Base-by-base conservation (phyloP, 192 early-diverging fungal genomes). In the Podila epigama region DNA sequence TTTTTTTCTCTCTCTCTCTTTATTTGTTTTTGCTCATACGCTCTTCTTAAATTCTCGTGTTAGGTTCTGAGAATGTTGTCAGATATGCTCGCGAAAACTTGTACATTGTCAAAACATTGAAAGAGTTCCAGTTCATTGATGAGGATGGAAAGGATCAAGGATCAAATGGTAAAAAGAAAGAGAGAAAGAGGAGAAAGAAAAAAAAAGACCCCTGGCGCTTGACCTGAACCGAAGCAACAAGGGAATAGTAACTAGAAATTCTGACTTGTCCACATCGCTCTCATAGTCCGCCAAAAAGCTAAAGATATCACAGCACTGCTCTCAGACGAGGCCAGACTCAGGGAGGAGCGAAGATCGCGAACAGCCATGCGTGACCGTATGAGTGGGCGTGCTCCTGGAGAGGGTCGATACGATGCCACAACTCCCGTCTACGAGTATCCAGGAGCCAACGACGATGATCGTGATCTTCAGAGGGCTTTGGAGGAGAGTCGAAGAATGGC, bases 51-150 rank as follows among this genome's bases (percentile, higher is more conserved):
- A 34, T 52, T n/a, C 31, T 36, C 2, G 16, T 32, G 5, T 11
- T 81, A 39, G 97, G 97, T 32, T 92, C 94, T 15, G 93, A 95
- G 39, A 84, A 88, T 41, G 92, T 97, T 32, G 91, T 96, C 40
- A 51, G 85, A 42, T 97, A 98, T 69, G 87, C 92, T 7, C 85
- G 92, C 41, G 89, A 95, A 64, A 97, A 98, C 79, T 52, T 96
- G 15, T 93, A 93, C 62, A 85, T 97, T 51, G 93, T 98, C 64
- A 97, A 95, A 79, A 98, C 97, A 6, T 82, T 97, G 61, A 92
- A 91, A 59, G 97, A 98, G 82, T 98, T 97, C 79, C 95, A 97
- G 70, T 91, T 92, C 79, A 88, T 95, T 55, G 95, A 97, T 75
- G 96, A 98, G n/a, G 82, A 89, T 57, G 93, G 93, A 29, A 86